phyloP scores from a whole-genome alignment of 2,329 filamentous ascomycete genomes.

The Diatrype stigma region DNA sequence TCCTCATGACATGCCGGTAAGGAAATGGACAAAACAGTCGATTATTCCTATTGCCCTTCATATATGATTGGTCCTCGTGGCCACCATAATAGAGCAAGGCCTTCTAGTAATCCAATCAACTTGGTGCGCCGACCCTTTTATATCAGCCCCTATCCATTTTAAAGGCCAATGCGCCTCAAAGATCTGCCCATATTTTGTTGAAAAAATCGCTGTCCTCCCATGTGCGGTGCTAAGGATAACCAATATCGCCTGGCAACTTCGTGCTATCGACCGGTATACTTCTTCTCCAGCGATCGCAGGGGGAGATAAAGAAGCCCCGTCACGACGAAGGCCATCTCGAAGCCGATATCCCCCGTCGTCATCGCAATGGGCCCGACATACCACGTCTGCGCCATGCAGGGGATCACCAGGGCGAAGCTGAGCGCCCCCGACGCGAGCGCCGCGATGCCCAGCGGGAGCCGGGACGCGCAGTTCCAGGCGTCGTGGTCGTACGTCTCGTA shows the following conservation, averaged over 20 bases:
- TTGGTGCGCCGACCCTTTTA: not conserved
- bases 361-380: slow-evolving; percentile 57
- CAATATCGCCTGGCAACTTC: not conserved
- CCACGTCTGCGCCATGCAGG: slow-evolving; percentile 58
- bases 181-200: too few relatives aligned
- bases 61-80: too few relatives aligned
- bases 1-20: too few relatives aligned
- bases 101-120: too few relatives aligned
- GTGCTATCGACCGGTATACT: slow-evolving; percentile 21
- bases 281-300: slow-evolving; percentile 35
- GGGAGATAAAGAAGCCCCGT: slow-evolving; percentile 40
- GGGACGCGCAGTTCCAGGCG: slow-evolving; percentile 33
- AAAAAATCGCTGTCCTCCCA: too few relatives aligned
- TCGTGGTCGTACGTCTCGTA: slow-evolving; percentile 32
- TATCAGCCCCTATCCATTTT: not conserved
- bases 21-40: too few relatives aligned
- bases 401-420: slow-evolving; percentile 47
- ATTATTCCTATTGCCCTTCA: too few relatives aligned
- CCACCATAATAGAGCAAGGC: too few relatives aligned
- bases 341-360: slow-evolving; percentile 60
- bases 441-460: slow-evolving; percentile 35
- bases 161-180: too few relatives aligned
- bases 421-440: slow-evolving; percentile 33
- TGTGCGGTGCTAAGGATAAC: too few relatives aligned
- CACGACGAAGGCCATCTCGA: slow-evolving; percentile 57